Evolutionary conservation across 2,329 filamentous ascomycete genomes (phyloP).

Genomic region (Kalmusia sp.): DNA sequence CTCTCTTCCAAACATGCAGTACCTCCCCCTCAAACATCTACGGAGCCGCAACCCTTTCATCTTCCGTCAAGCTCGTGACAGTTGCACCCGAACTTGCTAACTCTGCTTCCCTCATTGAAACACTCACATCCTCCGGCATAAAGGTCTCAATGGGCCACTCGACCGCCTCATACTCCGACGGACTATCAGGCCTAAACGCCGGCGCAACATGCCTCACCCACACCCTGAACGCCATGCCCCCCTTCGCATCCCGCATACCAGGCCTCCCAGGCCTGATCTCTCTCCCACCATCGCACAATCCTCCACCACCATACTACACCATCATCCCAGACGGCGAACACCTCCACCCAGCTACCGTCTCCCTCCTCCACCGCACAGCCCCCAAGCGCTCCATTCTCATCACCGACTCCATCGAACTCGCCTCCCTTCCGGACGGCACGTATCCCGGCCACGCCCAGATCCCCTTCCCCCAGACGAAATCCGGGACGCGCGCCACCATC

Average conservation of each 20-base stretch:
- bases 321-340: slow-evolving; percentile 63
- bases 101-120: slow-evolving; percentile 50
- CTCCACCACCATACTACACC: slow-evolving; percentile 56
- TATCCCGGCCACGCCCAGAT: slow-evolving; percentile 62
- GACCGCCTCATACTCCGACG: slow-evolving; percentile 56
- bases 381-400: slow-evolving; percentile 59
- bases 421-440: slow-evolving; percentile 58
- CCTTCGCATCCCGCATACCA: slow-evolving; percentile 58
- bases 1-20: slow-evolving; percentile 51
- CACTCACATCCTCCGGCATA: slow-evolving; percentile 51
- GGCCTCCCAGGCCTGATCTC: slow-evolving; percentile 56
- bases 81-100: slow-evolving; percentile 60
- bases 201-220: slow-evolving; percentile 63
- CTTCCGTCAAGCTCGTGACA: slow-evolving; percentile 58
- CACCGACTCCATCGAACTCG: slow-evolving; percentile 63
- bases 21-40: slow-evolving; percentile 52
- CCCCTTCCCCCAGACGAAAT: slow-evolving; percentile 57
- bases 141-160: slow-evolving; percentile 60
- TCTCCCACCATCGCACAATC: slow-evolving; percentile 26
- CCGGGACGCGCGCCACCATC: slow-evolving; percentile 58
- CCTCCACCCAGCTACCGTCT: slow-evolving; percentile 58
- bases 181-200: slow-evolving; percentile 52
- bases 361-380: slow-evolving; percentile 56
- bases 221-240: slow-evolving; percentile 62
- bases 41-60: slow-evolving; percentile 50